Conservation (phyloP, 2,329 filamentous ascomycete genomes). For the Paracoccidioides lutzii region DNA sequence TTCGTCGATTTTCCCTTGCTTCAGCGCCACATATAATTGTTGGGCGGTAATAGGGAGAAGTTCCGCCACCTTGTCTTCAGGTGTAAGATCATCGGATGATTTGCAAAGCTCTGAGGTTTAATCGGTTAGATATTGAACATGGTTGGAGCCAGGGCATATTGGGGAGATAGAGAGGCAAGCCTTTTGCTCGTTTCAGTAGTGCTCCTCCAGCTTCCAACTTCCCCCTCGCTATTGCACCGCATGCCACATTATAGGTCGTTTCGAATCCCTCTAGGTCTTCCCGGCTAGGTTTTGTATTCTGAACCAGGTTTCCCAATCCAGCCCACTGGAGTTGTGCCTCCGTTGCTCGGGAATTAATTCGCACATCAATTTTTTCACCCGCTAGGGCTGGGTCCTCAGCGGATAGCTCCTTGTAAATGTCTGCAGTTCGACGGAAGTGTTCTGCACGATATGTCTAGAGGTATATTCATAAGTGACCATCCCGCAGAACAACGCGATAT, state of each 20-base stretch:
- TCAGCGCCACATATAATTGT: conserved; percentile 46
- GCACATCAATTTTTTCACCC: conserved; percentile 46
- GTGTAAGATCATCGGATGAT: conserved; percentile 45
- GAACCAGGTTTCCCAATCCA: conserved; percentile 37
- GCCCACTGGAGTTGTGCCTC: conserved; percentile 52
- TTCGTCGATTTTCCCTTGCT: conserved; percentile 43
- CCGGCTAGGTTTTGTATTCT: conserved; percentile 41
- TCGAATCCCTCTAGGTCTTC: conserved; percentile 53
- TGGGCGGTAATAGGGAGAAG: conserved; percentile 49
- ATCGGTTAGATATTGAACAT: conserved; percentile 1
- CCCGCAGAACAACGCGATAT: background rate
- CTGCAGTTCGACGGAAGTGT: conserved; percentile 42
- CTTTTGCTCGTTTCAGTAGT: conserved; percentile 46
- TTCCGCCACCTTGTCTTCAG: conserved; percentile 47
- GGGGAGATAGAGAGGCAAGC: conserved; percentile 17
- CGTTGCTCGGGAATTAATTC: conserved; percentile 48
- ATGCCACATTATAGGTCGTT: conserved; percentile 53
- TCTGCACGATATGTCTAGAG: conserved; percentile 43
- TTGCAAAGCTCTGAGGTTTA: conserved; percentile 40
- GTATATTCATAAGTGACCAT: conserved; percentile 4
- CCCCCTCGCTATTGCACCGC: conserved; percentile 48
- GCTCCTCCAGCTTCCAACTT: conserved; percentile 46
- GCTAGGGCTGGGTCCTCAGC: conserved; percentile 26
- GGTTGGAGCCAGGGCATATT: background rate
- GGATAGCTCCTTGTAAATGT: conserved; percentile 41